Conservation (phyloP, 1,139 yeast species). For the Candida freyschussii region DNA sequence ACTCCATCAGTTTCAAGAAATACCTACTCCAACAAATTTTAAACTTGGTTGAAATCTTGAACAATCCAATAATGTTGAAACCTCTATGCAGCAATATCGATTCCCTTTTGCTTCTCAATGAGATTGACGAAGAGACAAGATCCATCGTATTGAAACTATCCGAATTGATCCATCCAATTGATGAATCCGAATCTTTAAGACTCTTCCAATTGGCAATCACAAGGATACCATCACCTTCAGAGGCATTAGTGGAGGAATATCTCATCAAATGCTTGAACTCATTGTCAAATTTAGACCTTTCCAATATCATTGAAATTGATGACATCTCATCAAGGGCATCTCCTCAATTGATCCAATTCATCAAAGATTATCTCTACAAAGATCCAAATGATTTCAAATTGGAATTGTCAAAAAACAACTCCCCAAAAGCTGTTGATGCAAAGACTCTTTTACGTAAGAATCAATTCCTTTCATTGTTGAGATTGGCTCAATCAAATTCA, state of each 20-base stretch:
- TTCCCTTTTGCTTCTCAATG: slow-evolving; percentile 1
- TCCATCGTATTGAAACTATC: slow-evolving; percentile 10
- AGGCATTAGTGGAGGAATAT: slow-evolving; percentile 10
- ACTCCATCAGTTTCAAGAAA: slow-evolving; percentile 6
- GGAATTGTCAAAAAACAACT: slow-evolving; percentile 4
- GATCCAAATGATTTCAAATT: slow-evolving; percentile 15
- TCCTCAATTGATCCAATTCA: slow-evolving; percentile 11
- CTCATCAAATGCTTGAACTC: slow-evolving; percentile 19
- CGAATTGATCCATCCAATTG: slow-evolving; percentile 8
- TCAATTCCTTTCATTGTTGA: slow-evolving; percentile 17
- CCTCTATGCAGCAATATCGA: slow-evolving; percentile 13
- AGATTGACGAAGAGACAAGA: slow-evolving; percentile 11
- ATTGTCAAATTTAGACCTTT: slow-evolving; percentile 14
- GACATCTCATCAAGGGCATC: slow-evolving; percentile 8
- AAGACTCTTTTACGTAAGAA: slow-evolving; percentile 14
- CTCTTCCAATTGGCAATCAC: slow-evolving; percentile 14
- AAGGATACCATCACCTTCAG: slow-evolving; percentile 11
- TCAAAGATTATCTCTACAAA: slow-evolving; percentile 16
- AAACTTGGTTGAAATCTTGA: slow-evolving; percentile 15
- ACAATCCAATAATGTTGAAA: slow-evolving; percentile 14
- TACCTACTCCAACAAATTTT: slow-evolving; percentile 12
- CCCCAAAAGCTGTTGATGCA: slow-evolving; percentile 11
- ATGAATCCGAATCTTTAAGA: slow-evolving; percentile 10
- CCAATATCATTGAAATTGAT: slow-evolving; percentile 9
- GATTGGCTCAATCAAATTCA: slow-evolving; percentile 12